A percentile compares a stretch with the other conserved stretches of the same genome.
Conservation (phyloP, 176 grass and related monocot genomes). For the Avena eriantha region DNA sequence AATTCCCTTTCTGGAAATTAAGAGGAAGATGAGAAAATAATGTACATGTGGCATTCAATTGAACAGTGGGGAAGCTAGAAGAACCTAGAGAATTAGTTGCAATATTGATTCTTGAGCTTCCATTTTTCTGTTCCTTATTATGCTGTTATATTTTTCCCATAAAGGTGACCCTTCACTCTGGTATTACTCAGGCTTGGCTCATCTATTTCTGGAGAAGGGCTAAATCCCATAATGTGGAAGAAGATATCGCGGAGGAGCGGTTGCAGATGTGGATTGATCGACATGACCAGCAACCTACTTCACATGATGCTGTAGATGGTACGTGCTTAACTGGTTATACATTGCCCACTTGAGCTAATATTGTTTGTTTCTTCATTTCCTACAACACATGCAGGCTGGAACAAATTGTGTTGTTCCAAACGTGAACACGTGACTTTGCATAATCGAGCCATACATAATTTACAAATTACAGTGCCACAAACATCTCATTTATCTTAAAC, state of each 20-base stretch:
- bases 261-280: constrained; percentile 79
- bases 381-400: constrained; percentile 6
- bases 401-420: constrained; percentile 13
- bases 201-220: constrained; percentile 94
- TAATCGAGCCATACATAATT: constrained; percentile 17
- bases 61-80: not conserved
- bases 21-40: not conserved
- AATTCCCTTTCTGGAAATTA: not conserved
- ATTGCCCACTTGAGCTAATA: not conserved
- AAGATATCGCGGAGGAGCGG: constrained; percentile 88
- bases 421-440: not conserved
- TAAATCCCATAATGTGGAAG: constrained; percentile 71
- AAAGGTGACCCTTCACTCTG: constrained; percentile 13
- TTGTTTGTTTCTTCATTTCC: not conserved
- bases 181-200: constrained; percentile 70
- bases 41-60: not conserved
- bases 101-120: not conserved
- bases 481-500: constrained; percentile 25
- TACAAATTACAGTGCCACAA: not conserved
- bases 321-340: not conserved
- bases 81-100: not conserved
- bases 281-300: constrained; percentile 69
- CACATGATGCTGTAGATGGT: constrained; percentile 93
- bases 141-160: not conserved
- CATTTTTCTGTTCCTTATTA: not conserved